Evolutionary conservation across 2,329 filamentous ascomycete genomes (phyloP), one percentile per base, ranked within the genome.

Genomic region (Capronia americana): DNA sequence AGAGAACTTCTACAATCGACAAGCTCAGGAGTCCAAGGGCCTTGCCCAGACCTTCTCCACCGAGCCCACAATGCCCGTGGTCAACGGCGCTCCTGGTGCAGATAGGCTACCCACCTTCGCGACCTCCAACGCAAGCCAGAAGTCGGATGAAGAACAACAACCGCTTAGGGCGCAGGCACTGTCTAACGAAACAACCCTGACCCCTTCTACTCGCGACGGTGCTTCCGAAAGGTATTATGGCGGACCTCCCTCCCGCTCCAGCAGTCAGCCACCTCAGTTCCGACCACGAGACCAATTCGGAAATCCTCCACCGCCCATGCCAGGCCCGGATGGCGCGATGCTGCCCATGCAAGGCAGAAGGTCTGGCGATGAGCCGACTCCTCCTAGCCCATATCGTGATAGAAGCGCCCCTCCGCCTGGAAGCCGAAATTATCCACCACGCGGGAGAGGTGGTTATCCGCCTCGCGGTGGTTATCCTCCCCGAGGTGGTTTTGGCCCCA

Each of bases 1-100:
- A 30, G 89, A 95, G 74, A 95, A 93, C 75, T 97, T 90, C 77
- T 97, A 96, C 79, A 90, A 89, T 74, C 85, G 89, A 66, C 79
- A 85, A 72, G 77, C 77, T 11, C 65, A 73, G 65, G 71, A 73
- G 23, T 73, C 76, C 32, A 73, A 77, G 34, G 70, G 75, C 20
- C 70, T 74, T 56, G 66, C 75, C 50, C 74, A 73, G 53, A 28
- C 85, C 28, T 84, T 85, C 34, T 82, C 84, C 2, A 75, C 86
- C 63, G 82, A 83, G 69, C 86, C 88, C 7, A 87, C 87, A 23
- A 79, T 88, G 61, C 85, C 88, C 8, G 79, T 86, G 54, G 77
- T 87, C 24, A 85, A 85, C 74, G 85, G 85, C 53, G 82, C 83
- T 48, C 84, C 87, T 38, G 84, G 79, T 4, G 80, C 83, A 8